Conservation (phyloP, 768 basidiomycete genomes). For the Lentinula sp. region DNA sequence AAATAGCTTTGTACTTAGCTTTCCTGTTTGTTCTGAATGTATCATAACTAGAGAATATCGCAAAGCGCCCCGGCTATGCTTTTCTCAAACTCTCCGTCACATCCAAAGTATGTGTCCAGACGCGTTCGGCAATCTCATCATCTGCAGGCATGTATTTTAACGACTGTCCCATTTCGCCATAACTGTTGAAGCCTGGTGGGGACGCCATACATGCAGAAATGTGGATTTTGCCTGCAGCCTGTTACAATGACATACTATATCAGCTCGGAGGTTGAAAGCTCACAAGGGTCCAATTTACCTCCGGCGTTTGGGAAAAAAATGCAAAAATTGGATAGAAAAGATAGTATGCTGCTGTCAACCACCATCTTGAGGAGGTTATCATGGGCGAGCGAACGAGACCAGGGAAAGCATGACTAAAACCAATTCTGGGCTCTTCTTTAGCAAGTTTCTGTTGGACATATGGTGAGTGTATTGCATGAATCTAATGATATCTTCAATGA, state of each 20-base stretch:
- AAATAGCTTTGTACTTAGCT: too few species aligned
- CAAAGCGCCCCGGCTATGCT: neutral
- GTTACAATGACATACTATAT: neutral
- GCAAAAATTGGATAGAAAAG: neutral
- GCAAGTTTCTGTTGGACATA: slow-evolving; percentile 19
- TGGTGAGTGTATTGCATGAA: slow-evolving; percentile 6
- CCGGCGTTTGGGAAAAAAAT: neutral
- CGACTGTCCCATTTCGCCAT: neutral
- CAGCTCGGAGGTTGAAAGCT: neutral
- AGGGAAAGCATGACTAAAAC: slow-evolving; percentile 30
- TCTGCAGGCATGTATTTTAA: neutral
- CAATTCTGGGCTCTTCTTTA: slow-evolving; percentile 20
- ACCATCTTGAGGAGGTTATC: neutral
- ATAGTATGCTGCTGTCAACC: neutral
- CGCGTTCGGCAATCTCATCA: neutral
- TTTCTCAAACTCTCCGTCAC: neutral
- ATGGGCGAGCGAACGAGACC: slow-evolving; percentile 13
- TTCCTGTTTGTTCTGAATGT: too few species aligned
- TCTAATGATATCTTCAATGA: neutral
- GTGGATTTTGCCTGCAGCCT: neutral
- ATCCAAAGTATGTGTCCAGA: neutral
- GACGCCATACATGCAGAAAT: neutral
- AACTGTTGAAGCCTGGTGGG: neutral
- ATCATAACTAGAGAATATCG: too few species aligned
- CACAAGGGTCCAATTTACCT: neutral